Evolutionary conservation across 2,329 filamentous ascomycete species (phyloP).

Genomic region (Colletotrichum cordylinicola): DNA sequence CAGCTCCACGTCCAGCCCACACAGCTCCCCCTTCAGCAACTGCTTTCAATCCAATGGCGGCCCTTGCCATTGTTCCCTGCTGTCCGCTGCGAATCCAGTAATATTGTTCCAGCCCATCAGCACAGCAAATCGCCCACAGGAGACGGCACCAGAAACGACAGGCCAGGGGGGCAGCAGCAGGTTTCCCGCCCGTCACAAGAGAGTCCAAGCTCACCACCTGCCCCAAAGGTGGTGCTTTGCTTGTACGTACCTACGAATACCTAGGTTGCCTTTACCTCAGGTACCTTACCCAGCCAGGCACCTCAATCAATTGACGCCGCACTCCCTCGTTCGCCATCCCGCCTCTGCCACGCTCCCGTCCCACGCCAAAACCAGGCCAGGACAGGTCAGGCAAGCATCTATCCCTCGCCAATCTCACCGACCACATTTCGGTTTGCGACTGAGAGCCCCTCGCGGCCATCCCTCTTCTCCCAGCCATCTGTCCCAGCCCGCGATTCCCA

Average conservation of each 20-base stretch:
- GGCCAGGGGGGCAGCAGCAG: background rate
- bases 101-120: conserved; percentile 11
- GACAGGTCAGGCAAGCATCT: conserved; percentile 2
- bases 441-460: background rate
- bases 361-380: background rate
- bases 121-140: background rate
- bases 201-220: conserved; percentile 18
- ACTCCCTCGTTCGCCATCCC: background rate
- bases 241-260: background rate
- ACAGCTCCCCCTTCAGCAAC: background rate
- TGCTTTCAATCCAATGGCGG: background rate
- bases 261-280: background rate
- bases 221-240: background rate
- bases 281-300: background rate
- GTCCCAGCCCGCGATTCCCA: background rate
- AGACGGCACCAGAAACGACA: background rate
- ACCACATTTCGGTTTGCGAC: background rate
- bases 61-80: background rate
- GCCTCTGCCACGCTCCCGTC: background rate
- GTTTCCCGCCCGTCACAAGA: conserved; percentile 1
- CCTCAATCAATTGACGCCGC: background rate
- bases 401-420: conserved; percentile 17
- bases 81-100: background rate
- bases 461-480: conserved; percentile 13
- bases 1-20: background rate